A percentile compares a stretch with the other conserved stretches of the same genome.
Conservation (phyloP, 2,329 filamentous ascomycete genomes). For the Blumeria graminis region DNA sequence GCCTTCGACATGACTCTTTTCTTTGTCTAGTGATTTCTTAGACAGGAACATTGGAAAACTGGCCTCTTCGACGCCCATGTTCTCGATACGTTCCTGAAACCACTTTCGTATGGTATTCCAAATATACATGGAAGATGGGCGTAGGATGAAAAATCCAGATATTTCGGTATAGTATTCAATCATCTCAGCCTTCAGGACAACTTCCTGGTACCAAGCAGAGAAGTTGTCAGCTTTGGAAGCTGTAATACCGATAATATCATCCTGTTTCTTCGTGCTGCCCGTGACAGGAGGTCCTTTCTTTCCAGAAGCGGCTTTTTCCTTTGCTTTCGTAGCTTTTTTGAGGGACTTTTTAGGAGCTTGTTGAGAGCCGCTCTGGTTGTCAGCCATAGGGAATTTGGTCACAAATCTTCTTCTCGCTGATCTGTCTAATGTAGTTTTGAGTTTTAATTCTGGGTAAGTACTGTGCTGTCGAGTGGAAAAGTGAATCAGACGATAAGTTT, state of each 20-base stretch:
- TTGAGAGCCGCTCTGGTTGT: no score
- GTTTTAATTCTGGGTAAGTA: no score
- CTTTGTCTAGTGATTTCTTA: slow-evolving; percentile 49
- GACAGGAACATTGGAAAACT: slow-evolving; percentile 95
- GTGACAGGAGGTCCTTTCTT: slow-evolving; percentile 29
- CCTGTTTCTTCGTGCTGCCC: slow-evolving; percentile 32
- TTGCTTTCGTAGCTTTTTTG: slow-evolving; percentile 36
- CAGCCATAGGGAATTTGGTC: no score
- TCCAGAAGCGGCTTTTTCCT: slow-evolving; percentile 24
- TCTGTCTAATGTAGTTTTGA: no score
- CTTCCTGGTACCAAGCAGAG: slow-evolving; percentile 89
- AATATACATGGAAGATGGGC: slow-evolving; percentile 41
- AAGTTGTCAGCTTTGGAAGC: slow-evolving; percentile 70
- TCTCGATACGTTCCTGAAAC: slow-evolving; percentile 58
- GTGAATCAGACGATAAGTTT: no score
- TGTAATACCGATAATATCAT: slow-evolving; percentile 69
- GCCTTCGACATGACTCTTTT: slow-evolving; percentile 96
- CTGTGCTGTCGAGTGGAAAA: no score
- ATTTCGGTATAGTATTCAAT: slow-evolving; percentile 88
- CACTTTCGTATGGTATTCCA: slow-evolving; percentile 42
- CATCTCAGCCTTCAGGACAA: slow-evolving; percentile 91
- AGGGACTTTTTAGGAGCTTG: slow-evolving; percentile 12
- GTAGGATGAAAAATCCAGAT: slow-evolving; percentile 89
- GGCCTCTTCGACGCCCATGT: slow-evolving; percentile 78
- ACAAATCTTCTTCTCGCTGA: no score